phyloP scores from a whole-genome alignment of 2,329 filamentous ascomycete species.

The Fusarium poae region DNA sequence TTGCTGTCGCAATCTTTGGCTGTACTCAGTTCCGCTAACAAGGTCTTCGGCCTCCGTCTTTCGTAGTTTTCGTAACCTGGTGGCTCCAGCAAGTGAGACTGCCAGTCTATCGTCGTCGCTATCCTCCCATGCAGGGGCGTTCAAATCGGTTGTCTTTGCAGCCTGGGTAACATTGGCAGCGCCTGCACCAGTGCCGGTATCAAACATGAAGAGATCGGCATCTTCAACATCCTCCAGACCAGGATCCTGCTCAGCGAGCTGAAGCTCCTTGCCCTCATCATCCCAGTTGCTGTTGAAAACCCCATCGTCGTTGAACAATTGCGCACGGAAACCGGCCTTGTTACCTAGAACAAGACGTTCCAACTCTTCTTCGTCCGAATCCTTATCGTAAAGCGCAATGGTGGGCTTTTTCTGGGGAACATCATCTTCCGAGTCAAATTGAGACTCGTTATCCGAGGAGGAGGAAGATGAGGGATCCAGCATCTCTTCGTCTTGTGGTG shows the following conservation, averaged over 20 bases:
- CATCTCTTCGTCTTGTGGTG: conserved; percentile 49
- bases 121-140: conserved; percentile 84
- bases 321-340: conserved; percentile 81
- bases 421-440: conserved; percentile 49
- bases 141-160: conserved; percentile 47
- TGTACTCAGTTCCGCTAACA: conserved; percentile 88
- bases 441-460: conserved; percentile 51
- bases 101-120: conserved; percentile 93
- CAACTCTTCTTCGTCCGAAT: conserved; percentile 85
- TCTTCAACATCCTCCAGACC: conserved; percentile 77
- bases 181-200: conserved; percentile 68
- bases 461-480: conserved; percentile 47
- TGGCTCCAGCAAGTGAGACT: conserved; percentile 82
- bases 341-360: conserved; percentile 92
- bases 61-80: conserved; percentile 85
- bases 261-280: conserved; percentile 53
- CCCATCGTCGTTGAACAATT: conserved; percentile 71
- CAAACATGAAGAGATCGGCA: conserved; percentile 86
- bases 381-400: conserved; percentile 70
- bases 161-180: conserved; percentile 52
- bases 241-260: conserved; percentile 59
- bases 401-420: conserved; percentile 49
- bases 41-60: conserved; percentile 86
- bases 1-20: conserved; percentile 81
- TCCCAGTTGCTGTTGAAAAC: conserved; percentile 52